A percentile compares a stretch with the other conserved stretches of the same genome.
Conservation (phyloP, 768 basidiomycete genomes). For the Saitozyma podzolica region DNA sequence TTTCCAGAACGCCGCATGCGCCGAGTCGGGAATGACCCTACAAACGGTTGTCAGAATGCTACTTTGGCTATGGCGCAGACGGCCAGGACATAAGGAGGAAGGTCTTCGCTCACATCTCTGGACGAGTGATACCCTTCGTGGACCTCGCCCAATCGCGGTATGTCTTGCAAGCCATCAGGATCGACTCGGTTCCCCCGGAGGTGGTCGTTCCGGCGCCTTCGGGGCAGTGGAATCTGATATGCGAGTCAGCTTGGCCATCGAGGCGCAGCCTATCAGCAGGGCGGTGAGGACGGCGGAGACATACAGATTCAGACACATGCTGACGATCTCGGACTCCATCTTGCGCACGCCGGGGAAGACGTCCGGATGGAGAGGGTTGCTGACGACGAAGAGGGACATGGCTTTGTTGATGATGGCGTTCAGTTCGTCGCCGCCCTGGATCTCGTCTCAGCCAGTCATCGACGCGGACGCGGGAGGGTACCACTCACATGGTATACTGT, state of each 20-base stretch:
- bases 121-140: conserved; percentile 82
- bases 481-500: conserved; percentile 51
- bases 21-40: conserved; percentile 79
- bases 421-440: conserved; percentile 72
- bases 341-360: conserved; percentile 84
- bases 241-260: conserved; percentile 4
- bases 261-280: conserved; percentile 22
- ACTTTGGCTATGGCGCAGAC: not conserved
- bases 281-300: conserved; percentile 11
- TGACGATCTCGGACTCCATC: conserved; percentile 95
- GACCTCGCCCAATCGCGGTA: conserved; percentile 86
- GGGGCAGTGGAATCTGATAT: conserved; percentile 68
- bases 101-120: conserved; percentile 73
- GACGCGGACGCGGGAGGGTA: not conserved
- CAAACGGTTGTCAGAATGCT: not conserved
- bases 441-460: conserved; percentile 3
- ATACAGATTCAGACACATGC: conserved; percentile 75
- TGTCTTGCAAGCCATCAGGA: conserved; percentile 92
- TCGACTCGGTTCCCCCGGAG: conserved; percentile 92
- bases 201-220: conserved; percentile 89
- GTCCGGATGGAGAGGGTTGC: conserved; percentile 89
- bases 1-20: conserved; percentile 95
- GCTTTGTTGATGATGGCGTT: conserved; percentile 76
- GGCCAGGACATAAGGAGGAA: not conserved
- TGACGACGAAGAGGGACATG: conserved; percentile 76